Conservation (phyloP, 208 protist species). For the Trypanosoma mega region DNA sequence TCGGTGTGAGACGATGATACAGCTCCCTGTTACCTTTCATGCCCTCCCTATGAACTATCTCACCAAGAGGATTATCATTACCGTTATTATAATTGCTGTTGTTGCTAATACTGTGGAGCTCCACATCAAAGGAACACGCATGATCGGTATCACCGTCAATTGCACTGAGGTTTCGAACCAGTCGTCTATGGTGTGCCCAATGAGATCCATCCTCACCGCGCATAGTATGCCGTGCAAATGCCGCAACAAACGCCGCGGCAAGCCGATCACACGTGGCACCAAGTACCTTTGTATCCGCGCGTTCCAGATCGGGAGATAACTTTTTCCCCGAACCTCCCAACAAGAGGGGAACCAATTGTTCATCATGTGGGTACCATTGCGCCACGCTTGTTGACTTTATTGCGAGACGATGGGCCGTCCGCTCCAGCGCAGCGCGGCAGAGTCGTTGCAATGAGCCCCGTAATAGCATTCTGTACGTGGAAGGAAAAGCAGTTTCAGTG, state of each 20-base stretch:
- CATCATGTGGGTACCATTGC: slow-evolving; percentile 28
- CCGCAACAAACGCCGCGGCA: slow-evolving; percentile 67
- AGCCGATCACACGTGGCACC: slow-evolving; percentile 56
- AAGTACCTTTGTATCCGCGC: slow-evolving; percentile 14
- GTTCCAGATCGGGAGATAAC: no score
- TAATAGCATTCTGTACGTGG: slow-evolving; percentile 29
- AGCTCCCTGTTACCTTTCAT: background rate
- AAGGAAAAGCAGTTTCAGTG: slow-evolving; percentile 33
- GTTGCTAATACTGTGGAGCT: slow-evolving; percentile 19
- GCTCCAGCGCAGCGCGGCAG: slow-evolving; percentile 40
- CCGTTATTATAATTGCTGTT: background rate
- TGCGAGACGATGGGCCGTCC: slow-evolving; percentile 32
- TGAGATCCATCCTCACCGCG: slow-evolving; percentile 67
- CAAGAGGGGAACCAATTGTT: slow-evolving; percentile 17
- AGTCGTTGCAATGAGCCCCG: slow-evolving; percentile 52
- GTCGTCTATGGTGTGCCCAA: slow-evolving; percentile 51
- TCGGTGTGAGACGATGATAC: slow-evolving; percentile 27
- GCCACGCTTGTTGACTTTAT: slow-evolving; percentile 6
- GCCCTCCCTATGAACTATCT: background rate
- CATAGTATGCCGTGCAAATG: slow-evolving; percentile 67
- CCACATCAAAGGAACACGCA: slow-evolving; percentile 41
- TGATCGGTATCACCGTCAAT: slow-evolving; percentile 31
- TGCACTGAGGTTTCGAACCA: slow-evolving; percentile 48
- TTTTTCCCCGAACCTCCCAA: no score
- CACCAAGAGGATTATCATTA: no score